Conservation (phyloP, 306 rosid genomes). For the Acmispon strigosus region DNA sequence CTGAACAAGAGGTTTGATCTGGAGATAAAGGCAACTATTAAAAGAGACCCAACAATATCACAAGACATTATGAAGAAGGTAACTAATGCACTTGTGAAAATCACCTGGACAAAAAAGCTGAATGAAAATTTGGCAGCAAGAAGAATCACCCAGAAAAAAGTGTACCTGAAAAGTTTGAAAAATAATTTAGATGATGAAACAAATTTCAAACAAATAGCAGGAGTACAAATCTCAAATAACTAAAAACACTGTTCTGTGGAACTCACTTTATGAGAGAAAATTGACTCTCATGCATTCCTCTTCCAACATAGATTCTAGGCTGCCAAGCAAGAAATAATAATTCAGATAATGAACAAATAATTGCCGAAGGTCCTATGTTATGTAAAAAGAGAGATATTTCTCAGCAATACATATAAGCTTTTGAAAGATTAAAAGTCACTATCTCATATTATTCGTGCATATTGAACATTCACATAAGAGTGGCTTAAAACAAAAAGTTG, state of each 20-base stretch:
- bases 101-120: slow-evolving; percentile 82
- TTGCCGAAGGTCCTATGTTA: neutral
- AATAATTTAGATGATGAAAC: neutral
- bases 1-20: slow-evolving; percentile 84
- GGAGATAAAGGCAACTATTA: slow-evolving; percentile 15
- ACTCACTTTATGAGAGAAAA: slow-evolving; percentile 87
- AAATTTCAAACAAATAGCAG: slow-evolving; percentile 20
- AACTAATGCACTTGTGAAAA: neutral
- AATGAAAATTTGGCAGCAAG: slow-evolving; percentile 64
- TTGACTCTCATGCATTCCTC: slow-evolving; percentile 99
- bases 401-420: neutral
- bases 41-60: slow-evolving; percentile 9
- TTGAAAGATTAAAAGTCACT: neutral
- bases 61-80: neutral
- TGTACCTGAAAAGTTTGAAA: slow-evolving; percentile 60
- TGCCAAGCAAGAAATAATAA: slow-evolving; percentile 25
- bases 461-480: neutral
- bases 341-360: slow-evolving; percentile 11
- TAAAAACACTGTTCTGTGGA: slow-evolving; percentile 3
- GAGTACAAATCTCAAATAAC: slow-evolving; percentile 1
- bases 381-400: neutral
- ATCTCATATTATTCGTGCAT: neutral
- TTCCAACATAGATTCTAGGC: slow-evolving; percentile 91
- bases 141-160: slow-evolving; percentile 90
- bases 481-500: neutral